Conservation (phyloP, 2,329 filamentous ascomycete species). For the Xylaria digitata region DNA sequence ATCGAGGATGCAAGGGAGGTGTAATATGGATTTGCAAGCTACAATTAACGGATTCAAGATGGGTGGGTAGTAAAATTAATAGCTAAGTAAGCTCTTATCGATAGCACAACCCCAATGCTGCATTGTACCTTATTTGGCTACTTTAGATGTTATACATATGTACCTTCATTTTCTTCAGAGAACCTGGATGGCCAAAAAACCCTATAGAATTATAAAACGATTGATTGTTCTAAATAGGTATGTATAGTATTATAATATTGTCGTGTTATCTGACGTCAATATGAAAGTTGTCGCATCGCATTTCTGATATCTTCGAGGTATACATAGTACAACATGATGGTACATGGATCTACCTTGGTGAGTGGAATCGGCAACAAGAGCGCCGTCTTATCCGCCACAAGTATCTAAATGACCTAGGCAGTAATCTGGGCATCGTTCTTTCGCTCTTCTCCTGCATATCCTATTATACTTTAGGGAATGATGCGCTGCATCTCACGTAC, state of each 20-base stretch:
- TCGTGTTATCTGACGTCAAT: background rate
- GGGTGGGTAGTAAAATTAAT: background rate
- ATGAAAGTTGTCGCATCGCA: background rate
- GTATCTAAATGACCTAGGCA: too few species aligned
- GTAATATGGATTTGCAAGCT: background rate
- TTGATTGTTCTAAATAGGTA: background rate
- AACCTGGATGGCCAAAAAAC: too few species aligned
- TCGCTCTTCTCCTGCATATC: too few species aligned
- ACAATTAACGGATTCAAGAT: too few species aligned
- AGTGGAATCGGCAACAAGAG: background rate
- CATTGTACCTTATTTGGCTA: background rate
- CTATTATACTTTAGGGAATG: too few species aligned
- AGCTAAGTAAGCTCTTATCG: constrained; percentile 26
- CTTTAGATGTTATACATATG: too few species aligned
- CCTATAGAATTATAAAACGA: too few species aligned
- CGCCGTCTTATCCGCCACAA: background rate
- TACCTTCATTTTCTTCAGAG: too few species aligned
- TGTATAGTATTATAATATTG: background rate
- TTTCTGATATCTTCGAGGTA: background rate
- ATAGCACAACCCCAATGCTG: constrained; percentile 9
- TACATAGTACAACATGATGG: too few species aligned
- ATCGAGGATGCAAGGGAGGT: constrained; percentile 2
- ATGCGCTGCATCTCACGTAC: too few species aligned
- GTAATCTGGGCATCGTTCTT: too few species aligned
- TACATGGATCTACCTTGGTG: background rate